Evolutionary conservation across 176 grass and related monocot species (phyloP), one percentile per base, ranked within the genome.

Genomic region (Saccharum officinarum): DNA sequence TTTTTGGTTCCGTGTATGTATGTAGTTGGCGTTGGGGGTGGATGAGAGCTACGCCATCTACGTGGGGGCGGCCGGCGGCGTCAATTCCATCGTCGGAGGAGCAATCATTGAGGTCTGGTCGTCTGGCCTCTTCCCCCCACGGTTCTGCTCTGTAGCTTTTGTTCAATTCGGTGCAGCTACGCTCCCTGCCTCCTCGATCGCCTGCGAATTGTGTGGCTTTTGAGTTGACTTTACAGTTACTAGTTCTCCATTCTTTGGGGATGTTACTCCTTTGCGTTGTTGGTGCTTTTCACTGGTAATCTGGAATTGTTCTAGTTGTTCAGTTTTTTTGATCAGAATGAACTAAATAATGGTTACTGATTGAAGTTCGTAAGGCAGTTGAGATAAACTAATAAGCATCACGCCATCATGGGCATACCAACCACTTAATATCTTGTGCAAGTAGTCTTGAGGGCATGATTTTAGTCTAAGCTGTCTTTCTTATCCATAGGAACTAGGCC

Each of bases 21-120:
- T 82, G 17, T 38, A 98, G 97, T 41, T 98, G 30, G 87, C 89
- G 62, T 73, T 95, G 31, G 97, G 93, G 33, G 91, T 94, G 41
- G 97, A 98, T 54, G 97, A 98, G 93, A 95, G 97, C 83, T 98
- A 98, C 79, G 68, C 65, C 10, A 89, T 94, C 80, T 94, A 87
- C 41, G 76, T 92, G 52, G 88, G 67, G 7, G 83, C 75, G 8
- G 65, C 75, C 45, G 82, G 61, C 1, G 89, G 86, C 28, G 66
- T 85, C 74, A 81, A 87, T 28, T 89, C 97, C 10, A 92, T 98
- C n/a, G 88, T 98, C 11, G 83, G 68, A 15, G 97, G 93, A 92
- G 93, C 90, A 82, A 91, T 71, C 42, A 91, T 95, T 81, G 97
- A 95, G 91, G 93, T 95, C 68, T 31, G 55, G 22, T 2, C 0